Percentiles rank a stretch among this genome's conserved stretches.
phyloP scores from a whole-genome alignment of 306 rosid genomes.

The Trifolium fragiferum region DNA sequence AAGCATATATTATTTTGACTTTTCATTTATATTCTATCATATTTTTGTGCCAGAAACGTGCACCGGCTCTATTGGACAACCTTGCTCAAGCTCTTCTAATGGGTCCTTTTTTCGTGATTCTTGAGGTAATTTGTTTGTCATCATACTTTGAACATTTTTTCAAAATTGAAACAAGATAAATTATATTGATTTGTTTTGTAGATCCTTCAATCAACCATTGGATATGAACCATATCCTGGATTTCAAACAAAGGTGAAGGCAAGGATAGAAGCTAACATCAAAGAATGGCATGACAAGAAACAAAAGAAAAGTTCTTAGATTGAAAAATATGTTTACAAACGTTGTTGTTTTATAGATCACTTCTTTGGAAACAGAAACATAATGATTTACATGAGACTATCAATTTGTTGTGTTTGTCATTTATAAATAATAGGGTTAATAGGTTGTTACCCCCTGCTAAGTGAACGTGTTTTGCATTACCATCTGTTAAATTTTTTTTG shows the following conservation, averaged over 20 bases:
- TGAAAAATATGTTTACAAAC: background rate
- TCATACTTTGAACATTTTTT: background rate
- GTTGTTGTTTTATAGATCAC: background rate
- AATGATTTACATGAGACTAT: too few species aligned
- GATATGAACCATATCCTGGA: conserved; percentile 88
- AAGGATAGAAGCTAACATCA: conserved; percentile 57
- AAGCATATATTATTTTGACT: background rate
- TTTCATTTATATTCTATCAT: conserved; percentile 14
- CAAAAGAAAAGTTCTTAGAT: conserved; percentile 59
- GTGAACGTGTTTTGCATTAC: too few species aligned
- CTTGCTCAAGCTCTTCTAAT: conserved; percentile 81
- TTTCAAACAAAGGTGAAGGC: conserved; percentile 63
- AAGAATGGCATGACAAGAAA: conserved; percentile 72
- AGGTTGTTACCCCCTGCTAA: too few species aligned
- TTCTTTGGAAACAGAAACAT: background rate
- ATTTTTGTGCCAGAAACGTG: conserved; percentile 58
- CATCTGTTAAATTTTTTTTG: too few species aligned
- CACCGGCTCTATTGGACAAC: conserved; percentile 88
- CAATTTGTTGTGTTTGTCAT: too few species aligned
- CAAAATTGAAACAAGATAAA: background rate
- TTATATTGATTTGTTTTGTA: conserved; percentile 37
- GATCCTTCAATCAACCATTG: conserved; percentile 60
- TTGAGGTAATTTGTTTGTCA: conserved; percentile 62
- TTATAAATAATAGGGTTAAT: too few species aligned
- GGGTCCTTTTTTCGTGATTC: conserved; percentile 85